A percentile compares a stretch with the other conserved stretches of the same genome.
phyloP scores from a whole-genome alignment of 331 rosid genomes.

The Prunus yedoensis region DNA sequence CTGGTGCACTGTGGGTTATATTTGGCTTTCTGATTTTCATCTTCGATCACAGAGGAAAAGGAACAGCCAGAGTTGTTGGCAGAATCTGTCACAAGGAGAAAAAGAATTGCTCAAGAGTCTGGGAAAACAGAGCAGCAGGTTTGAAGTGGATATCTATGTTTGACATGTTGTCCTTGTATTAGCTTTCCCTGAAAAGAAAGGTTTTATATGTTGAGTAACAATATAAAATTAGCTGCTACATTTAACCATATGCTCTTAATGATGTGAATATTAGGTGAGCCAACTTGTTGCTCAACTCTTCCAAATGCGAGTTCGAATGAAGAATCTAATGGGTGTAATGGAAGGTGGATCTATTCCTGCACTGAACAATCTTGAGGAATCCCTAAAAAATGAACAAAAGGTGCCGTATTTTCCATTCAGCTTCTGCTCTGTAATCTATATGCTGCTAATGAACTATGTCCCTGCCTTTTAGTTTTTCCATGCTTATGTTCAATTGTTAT shows the following conservation, averaged over 20 bases:
- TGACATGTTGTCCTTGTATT: neutral
- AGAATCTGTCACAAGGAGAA: slow-evolving; percentile 83
- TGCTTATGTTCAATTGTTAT: neutral
- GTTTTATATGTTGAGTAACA: neutral
- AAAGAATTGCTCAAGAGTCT: slow-evolving; percentile 82
- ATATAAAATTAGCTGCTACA: neutral
- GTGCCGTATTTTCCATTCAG: slow-evolving; percentile 33
- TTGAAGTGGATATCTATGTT: slow-evolving; percentile 13
- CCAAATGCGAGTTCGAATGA: slow-evolving; percentile 97
- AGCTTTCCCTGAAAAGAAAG: neutral
- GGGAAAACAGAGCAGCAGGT: slow-evolving; percentile 99
- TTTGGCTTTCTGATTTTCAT: slow-evolving; percentile 14
- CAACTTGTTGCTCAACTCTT: slow-evolving; percentile 90
- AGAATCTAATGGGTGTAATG: slow-evolving; percentile 92
- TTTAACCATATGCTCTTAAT: slow-evolving; percentile 1
- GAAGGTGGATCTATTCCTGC: slow-evolving; percentile 84
- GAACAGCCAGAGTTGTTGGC: slow-evolving; percentile 95
- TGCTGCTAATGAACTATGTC: neutral
- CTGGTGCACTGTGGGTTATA: neutral
- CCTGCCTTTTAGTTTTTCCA: neutral
- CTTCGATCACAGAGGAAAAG: slow-evolving; percentile 77
- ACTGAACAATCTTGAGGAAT: slow-evolving; percentile 82
- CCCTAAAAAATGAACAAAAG: slow-evolving; percentile 87
- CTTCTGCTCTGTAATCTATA: neutral
- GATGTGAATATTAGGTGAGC: slow-evolving; percentile 59